Base-by-base conservation (phyloP, 768 basidiomycete species). In the Dentipellis fragilis region DNA sequence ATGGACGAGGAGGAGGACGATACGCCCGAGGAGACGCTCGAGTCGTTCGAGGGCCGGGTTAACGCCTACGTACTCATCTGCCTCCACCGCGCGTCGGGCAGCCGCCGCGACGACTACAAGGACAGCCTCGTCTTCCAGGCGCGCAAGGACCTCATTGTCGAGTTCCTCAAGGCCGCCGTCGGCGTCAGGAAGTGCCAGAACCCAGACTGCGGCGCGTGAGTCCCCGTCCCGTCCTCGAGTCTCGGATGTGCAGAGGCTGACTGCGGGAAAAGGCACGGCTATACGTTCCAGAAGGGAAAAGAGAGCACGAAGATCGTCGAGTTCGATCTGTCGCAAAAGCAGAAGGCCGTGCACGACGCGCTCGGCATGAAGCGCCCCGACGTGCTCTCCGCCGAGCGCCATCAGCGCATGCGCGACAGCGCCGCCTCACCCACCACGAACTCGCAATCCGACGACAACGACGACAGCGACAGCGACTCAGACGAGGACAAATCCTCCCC, bases 301-400 rank as follows among this genome's bases (percentile, higher is more conserved):
- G 92, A 90, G 0, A 78, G 89, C 68, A 91, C 88, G 51, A 98
- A 97, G 72, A 79, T 99, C 54, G 86, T 98, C 66, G 93, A 98
- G 72, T 90, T 91, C 65, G 93, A 94, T 63, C 77, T 98, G 35
- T 75, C 89, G 6, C 51, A 68, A 2, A 95, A 93, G 69, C 85
- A 92, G 67, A 93, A 89, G 69, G 76, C 68, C 47, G 69, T 73
- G 40, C 78, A 85, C 65, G 63, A 66, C 5, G 75, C 80, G 16
- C 53, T 79, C 10, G 72, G 77, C 11, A 67, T 84, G 54, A 81
- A 73, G 61, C 81, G 90, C n/a, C 89, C 86, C 12, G 78, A 94
- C 66, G 88, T 96, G 14, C 74, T 95, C 16, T 49, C 70, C 76
- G 49, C 72, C 72, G 57, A 80, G 81, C 66, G 58, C 39, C 54